phyloP scores from a whole-genome alignment of 2,329 filamentous ascomycete species.

The Stachybotrys chlorohalonatus region DNA sequence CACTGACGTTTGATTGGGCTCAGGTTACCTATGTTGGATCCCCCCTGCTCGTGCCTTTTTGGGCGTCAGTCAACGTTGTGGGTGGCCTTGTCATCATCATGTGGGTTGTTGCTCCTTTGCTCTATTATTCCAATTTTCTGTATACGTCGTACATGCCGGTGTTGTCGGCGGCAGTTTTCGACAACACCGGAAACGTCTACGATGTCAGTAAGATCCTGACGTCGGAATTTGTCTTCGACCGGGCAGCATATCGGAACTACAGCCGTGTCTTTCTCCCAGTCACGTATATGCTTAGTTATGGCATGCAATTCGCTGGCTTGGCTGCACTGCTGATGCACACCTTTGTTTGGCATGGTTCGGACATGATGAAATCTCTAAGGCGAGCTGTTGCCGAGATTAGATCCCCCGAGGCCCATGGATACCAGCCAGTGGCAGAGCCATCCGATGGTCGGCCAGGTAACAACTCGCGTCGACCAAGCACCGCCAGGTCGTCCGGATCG shows the following conservation, averaged over 20 bases:
- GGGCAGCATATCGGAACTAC: slow-evolving; percentile 67
- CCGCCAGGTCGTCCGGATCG: not conserved
- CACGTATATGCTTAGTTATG: slow-evolving; percentile 81
- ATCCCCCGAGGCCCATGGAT: slow-evolving; percentile 38
- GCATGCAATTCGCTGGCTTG: slow-evolving; percentile 75
- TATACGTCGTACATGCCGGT: slow-evolving; percentile 84
- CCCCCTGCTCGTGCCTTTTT: slow-evolving; percentile 74
- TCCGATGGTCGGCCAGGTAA: slow-evolving; percentile 7
- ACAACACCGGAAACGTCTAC: slow-evolving; percentile 73
- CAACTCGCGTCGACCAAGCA: not conserved
- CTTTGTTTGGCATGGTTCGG: slow-evolving; percentile 72
- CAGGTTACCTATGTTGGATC: slow-evolving; percentile 85
- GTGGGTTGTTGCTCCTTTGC: slow-evolving; percentile 73
- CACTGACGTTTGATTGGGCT: slow-evolving; percentile 85
- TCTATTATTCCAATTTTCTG: slow-evolving; percentile 73
- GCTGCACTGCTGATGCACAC: slow-evolving; percentile 76
- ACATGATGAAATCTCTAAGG: slow-evolving; percentile 71
- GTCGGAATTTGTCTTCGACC: slow-evolving; percentile 67
- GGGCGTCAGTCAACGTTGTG: slow-evolving; percentile 78
- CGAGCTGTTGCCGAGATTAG: slow-evolving; percentile 57
- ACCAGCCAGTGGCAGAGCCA: slow-evolving; percentile 39
- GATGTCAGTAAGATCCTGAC: slow-evolving; percentile 76
- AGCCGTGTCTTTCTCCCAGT: slow-evolving; percentile 79
- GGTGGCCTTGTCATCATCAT: slow-evolving; percentile 73
- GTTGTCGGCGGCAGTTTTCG: slow-evolving; percentile 74